Evolutionary conservation across 768 basidiomycete species (phyloP), one percentile per base, ranked within the genome.

Genomic region (Agaricus bisporus): DNA sequence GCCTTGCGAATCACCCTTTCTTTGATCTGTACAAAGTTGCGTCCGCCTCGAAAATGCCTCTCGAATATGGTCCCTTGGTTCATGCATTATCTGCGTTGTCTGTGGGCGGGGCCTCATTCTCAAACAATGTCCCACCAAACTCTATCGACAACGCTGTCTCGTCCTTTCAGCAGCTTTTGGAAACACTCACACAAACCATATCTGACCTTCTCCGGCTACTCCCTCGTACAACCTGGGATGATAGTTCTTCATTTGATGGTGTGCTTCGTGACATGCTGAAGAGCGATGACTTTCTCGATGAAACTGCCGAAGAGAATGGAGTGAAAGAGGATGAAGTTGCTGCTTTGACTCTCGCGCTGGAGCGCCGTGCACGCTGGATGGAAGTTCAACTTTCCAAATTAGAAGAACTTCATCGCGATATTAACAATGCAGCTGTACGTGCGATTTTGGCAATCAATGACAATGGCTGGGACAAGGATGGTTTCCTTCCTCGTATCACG

Each of bases 281-380:
- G 64, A 89, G 88, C 6, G 89, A 91, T 56, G 91, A 92, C 64
- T 88, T 90, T 63, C 73, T 91, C 35, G 90, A 91, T 53, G 88
- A 90, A 57, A 77, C 77, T 2, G 79, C 79, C 4, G 85, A 86
- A 41, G 85, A 85, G 51, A 71, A 74, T 25, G 70, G 76, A 17
- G 80, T 76, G 20, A 85, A 82, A 60, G 88, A 91, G 57, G 89
- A 91, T 61, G 91, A 94, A 63, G 90, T 93, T 6, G 88, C 86
- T 2, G 86, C 86, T 15, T 71, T 93, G 56, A 93, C 90, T 1
- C 71, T 86, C 46, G 90, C 89, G 7, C 78, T 94, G 42, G 90
- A 91, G 64, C 84, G 88, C 56, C 86, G 91, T n/a, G 91, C 91
- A 14, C 78, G 88, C 41, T 94, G 91, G 89, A 92, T 94, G 88